Evolutionary conservation across 345 rosid species (phyloP).

Genomic region (Lumnitzera racemosa): DNA sequence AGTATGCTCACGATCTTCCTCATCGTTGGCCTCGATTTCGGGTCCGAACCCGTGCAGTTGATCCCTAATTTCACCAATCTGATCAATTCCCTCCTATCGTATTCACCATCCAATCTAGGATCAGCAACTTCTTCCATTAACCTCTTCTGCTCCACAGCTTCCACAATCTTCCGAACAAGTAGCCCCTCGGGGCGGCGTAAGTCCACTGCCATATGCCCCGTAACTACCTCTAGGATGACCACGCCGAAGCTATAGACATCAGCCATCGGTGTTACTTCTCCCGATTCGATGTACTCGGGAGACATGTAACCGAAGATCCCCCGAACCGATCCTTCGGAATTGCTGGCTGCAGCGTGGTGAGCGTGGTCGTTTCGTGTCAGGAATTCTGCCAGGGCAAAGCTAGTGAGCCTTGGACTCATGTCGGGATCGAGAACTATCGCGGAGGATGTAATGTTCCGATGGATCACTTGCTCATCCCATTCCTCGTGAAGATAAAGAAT

Average conservation of each 20-base stretch:
- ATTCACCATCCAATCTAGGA: slow-evolving; percentile 35
- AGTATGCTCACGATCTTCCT: slow-evolving; percentile 82
- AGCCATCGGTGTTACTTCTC: slow-evolving; percentile 74
- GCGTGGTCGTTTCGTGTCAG: slow-evolving; percentile 67
- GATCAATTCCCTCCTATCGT: slow-evolving; percentile 37
- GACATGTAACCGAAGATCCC: slow-evolving; percentile 96
- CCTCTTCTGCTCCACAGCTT: slow-evolving; percentile 40
- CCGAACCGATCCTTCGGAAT: slow-evolving; percentile 46
- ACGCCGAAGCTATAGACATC: slow-evolving; percentile 92
- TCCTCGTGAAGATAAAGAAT: slow-evolving; percentile 89
- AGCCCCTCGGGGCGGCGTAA: slow-evolving; percentile 70
- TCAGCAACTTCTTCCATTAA: slow-evolving; percentile 53
- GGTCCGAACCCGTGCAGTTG: slow-evolving; percentile 73
- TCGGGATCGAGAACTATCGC: slow-evolving; percentile 68
- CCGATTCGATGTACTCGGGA: slow-evolving; percentile 83
- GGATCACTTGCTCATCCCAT: slow-evolving; percentile 94
- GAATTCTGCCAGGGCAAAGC: slow-evolving; percentile 93
- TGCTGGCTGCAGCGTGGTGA: slow-evolving; percentile 41
- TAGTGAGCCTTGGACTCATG: slow-evolving; percentile 76
- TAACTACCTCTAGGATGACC: slow-evolving; percentile 79
- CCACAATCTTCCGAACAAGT: slow-evolving; percentile 46
- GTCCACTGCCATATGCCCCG: slow-evolving; percentile 83
- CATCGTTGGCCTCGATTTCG: slow-evolving; percentile 61
- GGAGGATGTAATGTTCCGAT: slow-evolving; percentile 78
- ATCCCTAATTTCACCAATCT: slow-evolving; percentile 62